Evolutionary conservation across 1,284 basidiomycete species (phyloP), one percentile per base, ranked within the genome.

Genomic region (Athelia psychrophila): DNA sequence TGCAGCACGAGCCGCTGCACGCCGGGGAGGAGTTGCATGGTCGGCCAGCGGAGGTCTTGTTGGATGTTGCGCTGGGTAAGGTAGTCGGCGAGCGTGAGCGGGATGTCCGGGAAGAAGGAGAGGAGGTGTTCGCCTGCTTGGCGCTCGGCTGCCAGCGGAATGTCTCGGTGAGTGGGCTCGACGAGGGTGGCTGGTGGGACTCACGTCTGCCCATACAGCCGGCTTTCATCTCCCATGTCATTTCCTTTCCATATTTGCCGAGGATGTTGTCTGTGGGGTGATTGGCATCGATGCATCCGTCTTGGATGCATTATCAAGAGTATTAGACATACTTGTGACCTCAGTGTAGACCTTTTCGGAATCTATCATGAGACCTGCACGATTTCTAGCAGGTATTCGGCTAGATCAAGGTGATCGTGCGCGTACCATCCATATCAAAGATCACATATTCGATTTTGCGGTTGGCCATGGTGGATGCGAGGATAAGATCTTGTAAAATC

Each of bases 141-240:
- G 46, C 73, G 69, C 67, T 89, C 84, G 56, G 85, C 89, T 92
- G 63, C 36, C 49, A 6, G 22, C n/a, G n/a, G n/a, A 51, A 22
- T 27, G 25, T 42, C 40, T 32, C 10, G 25, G 24, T 49, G 30
- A 35, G 50, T 35, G 40, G 20, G 15, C 24, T 30, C 27, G 22
- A n/a, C 13, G 22, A 42, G 16, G n/a, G n/a, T 42, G n/a, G 10
- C n/a, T 47, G 40, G 38, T 36, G 42, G 36, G 44, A 71, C 83
- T 56, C 57, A 89, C 88, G 81, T 75, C 87, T 89, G 49, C 90
- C 89, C 89, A 92, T 92, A 50, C 86, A 79, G 0, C 85, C 85
- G 19, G 87, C 84, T 63, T 92, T 92, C 54, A 91, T 89, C 51
- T 88, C 84, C 88, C 88, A 91, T 8, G 86, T 87, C 87, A 91